These are phyloP conservation scores for Balamuthia mandrillaris DNA, from an alignment of 208 protist genomes.

Conservation along the genomic window DNA sequence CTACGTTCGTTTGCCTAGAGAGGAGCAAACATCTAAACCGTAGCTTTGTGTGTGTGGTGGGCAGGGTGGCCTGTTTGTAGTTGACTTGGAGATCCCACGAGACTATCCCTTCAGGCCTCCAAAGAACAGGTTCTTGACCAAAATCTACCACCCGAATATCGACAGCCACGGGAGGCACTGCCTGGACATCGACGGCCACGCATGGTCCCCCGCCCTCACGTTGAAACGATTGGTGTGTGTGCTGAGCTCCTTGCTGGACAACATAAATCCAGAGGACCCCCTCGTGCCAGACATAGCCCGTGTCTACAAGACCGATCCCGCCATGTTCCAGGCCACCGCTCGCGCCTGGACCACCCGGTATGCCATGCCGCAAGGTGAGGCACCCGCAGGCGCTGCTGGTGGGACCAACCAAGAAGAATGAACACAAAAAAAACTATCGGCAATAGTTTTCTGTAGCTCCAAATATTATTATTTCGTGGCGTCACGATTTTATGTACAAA, in stretches of 20 bases:
- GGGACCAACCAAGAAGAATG: background rate
- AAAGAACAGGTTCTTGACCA: slow-evolving; percentile 71
- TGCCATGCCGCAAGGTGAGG: background rate
- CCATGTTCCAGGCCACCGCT: slow-evolving; percentile 86
- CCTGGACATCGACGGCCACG: slow-evolving; percentile 79
- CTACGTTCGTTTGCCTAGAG: no score
- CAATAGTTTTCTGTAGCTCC: no score
- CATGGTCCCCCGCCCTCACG: slow-evolving; percentile 83
- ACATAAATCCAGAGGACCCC: slow-evolving; percentile 98
- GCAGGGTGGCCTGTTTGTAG: no score
- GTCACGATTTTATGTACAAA: no score
- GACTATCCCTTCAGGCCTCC: slow-evolving; percentile 82
- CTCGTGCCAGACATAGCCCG: slow-evolving; percentile 95
- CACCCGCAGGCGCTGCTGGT: no score
- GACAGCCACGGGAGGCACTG: slow-evolving; percentile 76
- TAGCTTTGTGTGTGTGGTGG: no score
- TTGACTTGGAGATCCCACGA: no score
- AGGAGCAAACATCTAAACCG: no score
- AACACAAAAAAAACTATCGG: background rate
- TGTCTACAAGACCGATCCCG: slow-evolving; percentile 89
- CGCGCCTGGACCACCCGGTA: slow-evolving; percentile 81
- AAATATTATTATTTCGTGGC: no score
- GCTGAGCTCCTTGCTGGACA: slow-evolving; percentile 94
- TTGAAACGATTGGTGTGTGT: slow-evolving; percentile 93
- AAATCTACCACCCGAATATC: slow-evolving; percentile 84